A percentile compares a stretch with the other conserved stretches of the same genome.
These are phyloP conservation scores for Paramecium octaurelia DNA, from an alignment of 73 alveolate species.

Conservation along the genomic window DNA sequence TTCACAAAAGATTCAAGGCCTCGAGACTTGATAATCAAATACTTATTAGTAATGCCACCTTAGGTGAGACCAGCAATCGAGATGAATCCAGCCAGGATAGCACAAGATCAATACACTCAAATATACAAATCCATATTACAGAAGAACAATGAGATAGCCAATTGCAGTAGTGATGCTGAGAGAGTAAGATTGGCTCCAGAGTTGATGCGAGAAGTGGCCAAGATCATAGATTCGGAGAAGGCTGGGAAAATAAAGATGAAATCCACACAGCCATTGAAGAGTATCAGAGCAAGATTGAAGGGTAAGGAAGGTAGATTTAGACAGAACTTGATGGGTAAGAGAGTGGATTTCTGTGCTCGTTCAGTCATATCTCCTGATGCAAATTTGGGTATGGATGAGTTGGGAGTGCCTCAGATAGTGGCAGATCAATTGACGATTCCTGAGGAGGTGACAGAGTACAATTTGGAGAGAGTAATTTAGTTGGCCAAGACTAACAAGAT, in stretches of 20 bases:
- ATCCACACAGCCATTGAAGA: slow-evolving; percentile 65
- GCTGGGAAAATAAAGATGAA: slow-evolving; percentile 47
- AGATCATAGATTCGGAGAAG: slow-evolving; percentile 58
- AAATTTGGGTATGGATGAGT: slow-evolving; percentile 95
- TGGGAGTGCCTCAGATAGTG: slow-evolving; percentile 83
- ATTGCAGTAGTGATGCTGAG: slow-evolving; percentile 6
- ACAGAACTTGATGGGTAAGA: slow-evolving; percentile 99
- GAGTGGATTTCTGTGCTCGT: slow-evolving; percentile 99
- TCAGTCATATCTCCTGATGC: slow-evolving; percentile 99
- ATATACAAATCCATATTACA: slow-evolving; percentile 44
- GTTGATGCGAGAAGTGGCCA: slow-evolving; percentile 56
- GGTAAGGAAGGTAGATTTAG: slow-evolving; percentile 99
- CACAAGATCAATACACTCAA: slow-evolving; percentile 47
- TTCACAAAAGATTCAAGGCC: slow-evolving; percentile 20
- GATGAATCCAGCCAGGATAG: slow-evolving; percentile 55
- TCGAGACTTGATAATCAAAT: slow-evolving; percentile 25
- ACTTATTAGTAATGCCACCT: slow-evolving; percentile 55
- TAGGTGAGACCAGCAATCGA: slow-evolving; percentile 62
- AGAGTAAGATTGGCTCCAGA: slow-evolving; percentile 46
- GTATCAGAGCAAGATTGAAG: slow-evolving; percentile 91
- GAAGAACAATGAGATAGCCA: background rate
- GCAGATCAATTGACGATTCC: slow-evolving; percentile 64
- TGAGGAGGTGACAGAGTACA: slow-evolving; percentile 53
- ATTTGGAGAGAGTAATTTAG: slow-evolving; percentile 47
- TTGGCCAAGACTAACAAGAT: slow-evolving; percentile 48